Evolutionary conservation across 805 yeast species (phyloP), one percentile per base, ranked within the genome.

Genomic region (Saccharomycopsis sp.): DNA sequence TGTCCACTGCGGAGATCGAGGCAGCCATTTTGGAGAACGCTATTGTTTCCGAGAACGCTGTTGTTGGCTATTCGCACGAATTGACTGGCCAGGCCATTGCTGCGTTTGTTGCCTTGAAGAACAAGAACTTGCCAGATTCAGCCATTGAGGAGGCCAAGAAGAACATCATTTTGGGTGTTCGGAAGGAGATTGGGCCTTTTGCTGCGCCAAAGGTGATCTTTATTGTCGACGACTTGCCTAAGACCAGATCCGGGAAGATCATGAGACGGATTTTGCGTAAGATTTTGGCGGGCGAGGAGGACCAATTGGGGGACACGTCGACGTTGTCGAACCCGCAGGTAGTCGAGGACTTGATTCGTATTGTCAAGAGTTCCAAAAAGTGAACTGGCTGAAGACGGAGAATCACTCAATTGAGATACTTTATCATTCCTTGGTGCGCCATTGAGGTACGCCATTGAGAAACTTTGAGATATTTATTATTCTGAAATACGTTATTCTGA

Each of bases 191-290:
- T 72, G 73, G 72, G 41, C 90, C 90, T 53, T 90, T 90, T 73
- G 99, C 99, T 20, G 96, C 98, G 57, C 99, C 99, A 69, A 91
- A 91, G 74, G 77, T 84, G 54, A 75, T 75, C 59, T 77, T 86
- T 65, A 75, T 91, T 60, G 96, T 92, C 57, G 85, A 83, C 60
- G 98, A 94, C 70, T 82, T 94, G 72, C 99, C 99, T 75, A 94
- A 92, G 82, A 94, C 99, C 21, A 84, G 99, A 77, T 90, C 97
- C 12, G 99, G 99, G 66, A 94, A 94, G 81, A 92, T 94, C 70
- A 92, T 94, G 96, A 88, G 99, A 80, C 89, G 99, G 78, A 88
- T 94, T 63, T 80, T 94, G 73, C 86, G 99, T 76, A 94, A 94
- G 77, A 82, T 92, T 61, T 85, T 91, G 57, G 84, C 94, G 54